These are phyloP conservation scores for Seminavis robusta DNA, from an alignment of 108 stramenopile genomes.

Conservation along the genomic window DNA sequence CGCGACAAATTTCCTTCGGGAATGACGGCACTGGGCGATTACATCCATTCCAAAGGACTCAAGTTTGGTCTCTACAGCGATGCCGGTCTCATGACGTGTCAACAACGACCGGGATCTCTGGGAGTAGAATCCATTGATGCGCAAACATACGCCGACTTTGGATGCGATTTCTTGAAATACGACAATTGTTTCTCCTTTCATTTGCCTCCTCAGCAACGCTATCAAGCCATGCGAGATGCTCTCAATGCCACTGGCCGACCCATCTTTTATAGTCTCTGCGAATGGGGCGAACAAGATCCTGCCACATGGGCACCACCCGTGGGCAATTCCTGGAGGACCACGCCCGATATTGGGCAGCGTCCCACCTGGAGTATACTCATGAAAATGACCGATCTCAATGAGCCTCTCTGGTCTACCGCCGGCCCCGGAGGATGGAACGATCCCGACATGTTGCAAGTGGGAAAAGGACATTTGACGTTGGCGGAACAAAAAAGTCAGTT, in stretches of 20 bases:
- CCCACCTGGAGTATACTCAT: conserved; percentile 37
- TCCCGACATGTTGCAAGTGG: conserved; percentile 54
- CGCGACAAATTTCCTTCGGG: conserved; percentile 44
- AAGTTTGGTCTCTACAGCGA: conserved; percentile 60
- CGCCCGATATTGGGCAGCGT: conserved; percentile 38
- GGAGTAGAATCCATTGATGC: conserved; percentile 53
- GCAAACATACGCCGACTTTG: conserved; percentile 34
- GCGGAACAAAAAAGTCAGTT: conserved; percentile 47
- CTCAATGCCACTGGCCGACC: conserved; percentile 45
- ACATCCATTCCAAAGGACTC: conserved; percentile 46
- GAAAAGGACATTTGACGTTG: conserved; percentile 31
- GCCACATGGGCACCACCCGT: too few relatives aligned
- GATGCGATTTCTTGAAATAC: conserved; percentile 56
- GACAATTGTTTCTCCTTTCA: conserved; percentile 48
- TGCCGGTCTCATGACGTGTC: conserved; percentile 48
- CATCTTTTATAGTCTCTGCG: conserved; percentile 60
- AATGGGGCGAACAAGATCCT: too few relatives aligned
- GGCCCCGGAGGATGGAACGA: conserved; percentile 57
- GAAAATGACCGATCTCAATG: conserved; percentile 10
- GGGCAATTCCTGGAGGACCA: conserved; percentile 60
- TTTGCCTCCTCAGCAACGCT: conserved; percentile 1
- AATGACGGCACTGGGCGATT: conserved; percentile 29
- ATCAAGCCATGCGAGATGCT: conserved; percentile 45
- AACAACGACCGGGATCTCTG: conserved; percentile 37
- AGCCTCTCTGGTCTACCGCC: too few relatives aligned